These are phyloP conservation scores for Lactuca sativa DNA, from an alignment of 129 eudicot species.

Conservation along the genomic window DNA sequence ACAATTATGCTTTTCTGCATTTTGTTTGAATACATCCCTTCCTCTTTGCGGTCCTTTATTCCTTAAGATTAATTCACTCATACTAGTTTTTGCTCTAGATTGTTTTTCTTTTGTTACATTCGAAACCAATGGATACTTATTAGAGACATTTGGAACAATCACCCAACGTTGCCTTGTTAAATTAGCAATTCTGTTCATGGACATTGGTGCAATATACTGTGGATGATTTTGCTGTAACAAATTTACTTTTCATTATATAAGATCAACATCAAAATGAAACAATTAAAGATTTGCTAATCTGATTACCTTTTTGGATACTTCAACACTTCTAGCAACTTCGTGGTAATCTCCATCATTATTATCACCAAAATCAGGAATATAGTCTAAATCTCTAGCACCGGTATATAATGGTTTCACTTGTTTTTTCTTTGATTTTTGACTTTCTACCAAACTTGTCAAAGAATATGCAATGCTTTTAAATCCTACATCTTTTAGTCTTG, in stretches of 20 bases:
- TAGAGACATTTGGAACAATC: no score
- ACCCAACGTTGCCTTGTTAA: neutral
- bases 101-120: no score
- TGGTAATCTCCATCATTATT: neutral
- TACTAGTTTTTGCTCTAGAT: no score
- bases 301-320: constrained; percentile 1
- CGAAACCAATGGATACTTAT: no score
- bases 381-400: neutral
- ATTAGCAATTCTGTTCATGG: no score
- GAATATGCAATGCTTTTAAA: no score
- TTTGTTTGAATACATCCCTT: neutral
- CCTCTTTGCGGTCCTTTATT: neutral
- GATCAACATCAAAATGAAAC: no score
- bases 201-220: neutral
- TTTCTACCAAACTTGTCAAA: no score
- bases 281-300: neutral
- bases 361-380: neutral
- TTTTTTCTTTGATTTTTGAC: no score
- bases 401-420: no score
- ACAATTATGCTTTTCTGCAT: neutral
- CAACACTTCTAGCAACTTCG: neutral
- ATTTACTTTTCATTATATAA: neutral
- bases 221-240: neutral
- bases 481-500: no score
- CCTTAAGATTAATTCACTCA: no score